Conservation (phyloP, 2,329 filamentous ascomycete species). For the Tolypocladium cylindrosporum region DNA sequence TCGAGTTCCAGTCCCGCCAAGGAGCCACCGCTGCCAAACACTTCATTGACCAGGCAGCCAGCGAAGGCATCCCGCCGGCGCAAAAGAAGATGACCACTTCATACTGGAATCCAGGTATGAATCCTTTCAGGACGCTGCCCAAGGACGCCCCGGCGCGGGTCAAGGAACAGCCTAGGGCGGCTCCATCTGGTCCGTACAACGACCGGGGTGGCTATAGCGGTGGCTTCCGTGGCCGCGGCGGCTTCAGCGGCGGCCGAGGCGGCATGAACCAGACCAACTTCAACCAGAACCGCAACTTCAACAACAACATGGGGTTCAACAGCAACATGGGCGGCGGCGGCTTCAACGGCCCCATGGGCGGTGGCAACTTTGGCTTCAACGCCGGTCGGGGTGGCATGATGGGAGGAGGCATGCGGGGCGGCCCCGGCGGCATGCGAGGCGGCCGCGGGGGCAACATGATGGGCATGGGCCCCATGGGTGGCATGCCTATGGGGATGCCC, state of each 20-base stretch:
- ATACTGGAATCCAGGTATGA: conserved; percentile 67
- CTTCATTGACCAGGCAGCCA: conserved; percentile 56
- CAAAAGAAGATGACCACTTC: conserved; percentile 64
- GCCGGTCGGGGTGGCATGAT: conserved; percentile 25
- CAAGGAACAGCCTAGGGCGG: conserved; percentile 51
- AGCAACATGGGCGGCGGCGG: conserved; percentile 33
- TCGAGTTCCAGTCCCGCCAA: conserved; percentile 76
- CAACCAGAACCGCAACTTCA: conserved; percentile 32
- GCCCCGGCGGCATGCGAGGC: conserved; percentile 37
- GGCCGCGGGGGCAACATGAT: conserved; percentile 43
- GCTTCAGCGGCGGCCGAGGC: conserved; percentile 31
- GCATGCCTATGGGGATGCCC: conserved; percentile 46
- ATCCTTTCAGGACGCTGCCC: conserved; percentile 84
- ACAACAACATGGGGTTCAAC: conserved; percentile 36
- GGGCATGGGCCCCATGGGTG: conserved; percentile 35
- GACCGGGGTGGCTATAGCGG: conserved; percentile 34
- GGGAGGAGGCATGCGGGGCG: conserved; percentile 35
- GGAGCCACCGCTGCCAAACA: conserved; percentile 80
- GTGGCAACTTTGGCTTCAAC: conserved; percentile 41
- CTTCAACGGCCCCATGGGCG: conserved; percentile 41
- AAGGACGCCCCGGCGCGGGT: conserved; percentile 66
- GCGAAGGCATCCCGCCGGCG: conserved; percentile 39
- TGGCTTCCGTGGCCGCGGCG: conserved; percentile 43
- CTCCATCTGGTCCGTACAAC: conserved; percentile 38
- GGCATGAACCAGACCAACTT: conserved; percentile 36